A percentile compares a stretch with the other conserved stretches of the same genome.
These are phyloP conservation scores for Termitomyces sp. DNA, from an alignment of 768 basidiomycete species.

Conservation along the genomic window DNA sequence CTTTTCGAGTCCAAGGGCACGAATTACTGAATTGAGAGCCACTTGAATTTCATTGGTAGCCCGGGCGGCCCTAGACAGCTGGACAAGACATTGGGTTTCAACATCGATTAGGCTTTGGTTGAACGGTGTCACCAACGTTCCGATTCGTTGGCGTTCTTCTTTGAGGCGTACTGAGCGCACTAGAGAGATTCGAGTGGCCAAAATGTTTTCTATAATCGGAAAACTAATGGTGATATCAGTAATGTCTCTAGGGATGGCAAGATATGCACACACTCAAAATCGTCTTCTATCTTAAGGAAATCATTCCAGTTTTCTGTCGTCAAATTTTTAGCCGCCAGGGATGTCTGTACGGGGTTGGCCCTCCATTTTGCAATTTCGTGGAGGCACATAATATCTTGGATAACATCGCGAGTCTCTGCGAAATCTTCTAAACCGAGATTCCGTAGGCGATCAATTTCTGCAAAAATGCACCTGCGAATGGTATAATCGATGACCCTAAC, in stretches of 20 bases:
- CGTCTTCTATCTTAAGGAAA: slow-evolving; percentile 42
- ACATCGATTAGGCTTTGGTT: slow-evolving; percentile 43
- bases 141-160: slow-evolving; percentile 74
- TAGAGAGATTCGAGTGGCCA: slow-evolving; percentile 80
- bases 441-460: slow-evolving; percentile 62
- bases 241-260: background rate
- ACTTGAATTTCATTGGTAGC: slow-evolving; percentile 65
- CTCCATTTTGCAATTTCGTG: slow-evolving; percentile 71
- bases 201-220: slow-evolving; percentile 63
- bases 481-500: slow-evolving; percentile 36
- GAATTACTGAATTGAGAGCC: slow-evolving; percentile 79
- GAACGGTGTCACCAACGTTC: slow-evolving; percentile 56
- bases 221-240: slow-evolving; percentile 38
- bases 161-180: slow-evolving; percentile 62
- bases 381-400: slow-evolving; percentile 75
- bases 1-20: slow-evolving; percentile 59
- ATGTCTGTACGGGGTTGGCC: slow-evolving; percentile 24
- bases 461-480: slow-evolving; percentile 43
- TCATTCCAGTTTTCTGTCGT: slow-evolving; percentile 31
- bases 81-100: slow-evolving; percentile 67
- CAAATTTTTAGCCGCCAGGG: slow-evolving; percentile 25
- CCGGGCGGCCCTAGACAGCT: slow-evolving; percentile 69
- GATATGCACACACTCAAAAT: slow-evolving; percentile 57
- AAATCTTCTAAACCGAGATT: slow-evolving; percentile 74
- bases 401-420: slow-evolving; percentile 61